These are phyloP conservation scores for Candida coquimbonensis DNA, from an alignment of 805 yeast genomes.

Conservation along the genomic window DNA sequence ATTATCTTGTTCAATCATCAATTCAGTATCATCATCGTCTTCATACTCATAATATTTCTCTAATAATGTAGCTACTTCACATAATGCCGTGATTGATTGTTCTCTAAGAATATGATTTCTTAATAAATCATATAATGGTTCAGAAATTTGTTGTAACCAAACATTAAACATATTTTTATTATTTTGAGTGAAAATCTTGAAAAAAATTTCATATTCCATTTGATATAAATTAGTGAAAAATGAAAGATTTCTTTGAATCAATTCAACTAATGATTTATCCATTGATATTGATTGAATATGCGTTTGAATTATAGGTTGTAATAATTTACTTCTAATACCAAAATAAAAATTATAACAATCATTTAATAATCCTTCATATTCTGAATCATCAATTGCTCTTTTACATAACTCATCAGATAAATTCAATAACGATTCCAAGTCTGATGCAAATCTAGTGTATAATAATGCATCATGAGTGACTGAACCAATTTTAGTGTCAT, in stretches of 20 bases:
- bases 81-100: conserved; percentile 54
- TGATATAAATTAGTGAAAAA: conserved; percentile 52
- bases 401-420: conserved; percentile 30
- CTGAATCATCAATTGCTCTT: conserved; percentile 35
- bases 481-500: conserved; percentile 22
- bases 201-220: conserved; percentile 56
- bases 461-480: conserved; percentile 56
- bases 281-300: conserved; percentile 27
- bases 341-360: conserved; percentile 66
- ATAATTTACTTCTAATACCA: conserved; percentile 42
- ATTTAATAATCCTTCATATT: conserved; percentile 57
- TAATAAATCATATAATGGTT: conserved; percentile 68
- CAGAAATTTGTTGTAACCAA: conserved; percentile 61
- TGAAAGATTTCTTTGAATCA: conserved; percentile 55
- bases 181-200: conserved; percentile 40
- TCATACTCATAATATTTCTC: conserved; percentile 64
- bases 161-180: conserved; percentile 35
- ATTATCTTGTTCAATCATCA: conserved; percentile 16
- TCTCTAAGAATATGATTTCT: conserved; percentile 68
- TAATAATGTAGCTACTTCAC: conserved; percentile 68
- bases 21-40: conserved; percentile 36
- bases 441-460: conserved; percentile 54
- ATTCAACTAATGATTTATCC: conserved; percentile 40
- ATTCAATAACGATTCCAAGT: conserved; percentile 31
- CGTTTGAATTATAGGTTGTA: conserved; percentile 35